Conservation (phyloP, 345 rosid genomes). For the Brassica rapa region DNA sequence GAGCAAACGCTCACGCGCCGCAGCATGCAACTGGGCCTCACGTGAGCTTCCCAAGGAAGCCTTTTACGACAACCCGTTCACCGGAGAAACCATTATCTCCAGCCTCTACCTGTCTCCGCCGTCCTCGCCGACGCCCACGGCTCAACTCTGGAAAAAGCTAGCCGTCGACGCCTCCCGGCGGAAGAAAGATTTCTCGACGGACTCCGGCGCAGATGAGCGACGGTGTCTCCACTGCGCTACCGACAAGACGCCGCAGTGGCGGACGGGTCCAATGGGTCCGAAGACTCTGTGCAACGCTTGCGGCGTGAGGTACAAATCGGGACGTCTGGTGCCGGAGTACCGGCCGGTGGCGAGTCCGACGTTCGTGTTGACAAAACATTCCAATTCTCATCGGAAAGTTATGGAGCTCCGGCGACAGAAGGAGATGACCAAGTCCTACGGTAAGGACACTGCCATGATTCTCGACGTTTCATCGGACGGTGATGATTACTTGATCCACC, state of each 20-base stretch:
- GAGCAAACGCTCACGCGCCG: conserved; percentile 87
- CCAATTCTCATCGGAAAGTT: conserved; percentile 43
- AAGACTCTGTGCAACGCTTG: conserved; percentile 82
- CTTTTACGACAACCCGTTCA: conserved; percentile 65
- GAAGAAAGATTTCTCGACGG: conserved; percentile 45
- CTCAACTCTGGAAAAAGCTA: conserved; percentile 22
- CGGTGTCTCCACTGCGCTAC: conserved; percentile 42
- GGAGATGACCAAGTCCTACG: conserved; percentile 44
- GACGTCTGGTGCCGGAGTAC: conserved; percentile 41
- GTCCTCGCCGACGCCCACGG: conserved; percentile 2
- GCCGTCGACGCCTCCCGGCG: neutral
- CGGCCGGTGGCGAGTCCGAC: conserved; percentile 43
- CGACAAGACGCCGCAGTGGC: conserved; percentile 41
- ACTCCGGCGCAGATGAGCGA: conserved; percentile 38
- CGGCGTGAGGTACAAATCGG: conserved; percentile 43
- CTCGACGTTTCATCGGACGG: conserved; percentile 70
- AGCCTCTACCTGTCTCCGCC: conserved; percentile 38
- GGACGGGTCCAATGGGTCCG: conserved; percentile 46
- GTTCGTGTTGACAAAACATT: conserved; percentile 34
- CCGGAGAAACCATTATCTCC: conserved; percentile 63
- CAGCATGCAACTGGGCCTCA: conserved; percentile 80
- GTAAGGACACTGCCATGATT: conserved; percentile 42
- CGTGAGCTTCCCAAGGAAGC: conserved; percentile 57
- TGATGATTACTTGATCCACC: conserved; percentile 84
- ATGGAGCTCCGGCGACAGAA: conserved; percentile 45